Evolutionary conservation across 2,329 filamentous ascomycete species (phyloP).

Genomic region (Capronia coronata): DNA sequence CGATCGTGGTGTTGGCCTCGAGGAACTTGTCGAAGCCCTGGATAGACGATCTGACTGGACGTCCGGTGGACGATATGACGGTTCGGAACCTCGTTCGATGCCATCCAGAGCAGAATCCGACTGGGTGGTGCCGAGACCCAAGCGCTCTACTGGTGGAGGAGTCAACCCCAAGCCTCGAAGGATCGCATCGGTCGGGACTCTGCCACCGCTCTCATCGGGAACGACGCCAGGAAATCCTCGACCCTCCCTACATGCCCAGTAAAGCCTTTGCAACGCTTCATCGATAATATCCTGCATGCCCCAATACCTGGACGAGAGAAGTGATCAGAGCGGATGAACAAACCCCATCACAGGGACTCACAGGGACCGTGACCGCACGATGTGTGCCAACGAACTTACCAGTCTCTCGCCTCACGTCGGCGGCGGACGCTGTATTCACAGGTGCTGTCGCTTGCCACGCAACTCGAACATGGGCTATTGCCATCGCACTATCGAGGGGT

Average conservation of each 20-base stretch:
- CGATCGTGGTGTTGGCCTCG: conserved; percentile 1
- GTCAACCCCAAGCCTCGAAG: conserved; percentile 18
- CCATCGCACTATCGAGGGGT: conserved; percentile 17
- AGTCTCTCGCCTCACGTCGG: conserved; percentile 22
- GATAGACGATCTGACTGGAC: conserved; percentile 5
- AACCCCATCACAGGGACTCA: neutral
- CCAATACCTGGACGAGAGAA: conserved; percentile 14
- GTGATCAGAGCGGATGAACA: neutral
- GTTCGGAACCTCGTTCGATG: neutral
- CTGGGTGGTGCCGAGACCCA: neutral
- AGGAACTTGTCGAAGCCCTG: conserved; percentile 1
- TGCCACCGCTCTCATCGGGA: conserved; percentile 19
- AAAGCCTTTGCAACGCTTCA: conserved; percentile 21
- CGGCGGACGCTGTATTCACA: conserved; percentile 22
- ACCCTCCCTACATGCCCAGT: conserved; percentile 21
- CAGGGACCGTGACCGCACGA: neutral
- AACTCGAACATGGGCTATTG: conserved; percentile 18
- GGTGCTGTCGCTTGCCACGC: conserved; percentile 16
- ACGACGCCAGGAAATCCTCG: conserved; percentile 20
- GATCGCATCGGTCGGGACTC: conserved; percentile 21
- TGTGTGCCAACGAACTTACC: conserved; percentile 9
- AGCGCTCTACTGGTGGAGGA: conserved; percentile 15
- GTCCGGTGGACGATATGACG: conserved; percentile 17
- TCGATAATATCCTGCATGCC: conserved; percentile 21
- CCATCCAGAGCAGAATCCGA: conserved; percentile 11